A percentile compares a stretch with the other conserved stretches of the same genome.
These are phyloP conservation scores for Aurantiochytrium sp. DNA, from an alignment of 108 stramenopile genomes.

Conservation along the genomic window DNA sequence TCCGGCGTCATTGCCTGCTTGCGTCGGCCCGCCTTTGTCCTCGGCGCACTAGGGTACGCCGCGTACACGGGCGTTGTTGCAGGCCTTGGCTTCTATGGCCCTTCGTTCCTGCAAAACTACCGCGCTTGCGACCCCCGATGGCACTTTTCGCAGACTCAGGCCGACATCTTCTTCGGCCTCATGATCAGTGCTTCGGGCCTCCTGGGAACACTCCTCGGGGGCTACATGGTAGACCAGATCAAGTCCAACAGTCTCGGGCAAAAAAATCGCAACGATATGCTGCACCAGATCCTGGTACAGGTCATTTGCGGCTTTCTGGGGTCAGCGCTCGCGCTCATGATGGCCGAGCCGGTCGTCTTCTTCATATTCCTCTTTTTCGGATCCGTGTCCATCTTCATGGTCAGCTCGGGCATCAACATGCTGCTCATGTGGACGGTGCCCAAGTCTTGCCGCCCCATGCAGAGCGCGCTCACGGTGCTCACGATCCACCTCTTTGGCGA, in stretches of 20 bases:
- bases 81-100: slow-evolving; percentile 1
- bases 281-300: background rate
- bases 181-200: background rate
- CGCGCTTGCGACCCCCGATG: background rate
- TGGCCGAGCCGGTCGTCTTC: background rate
- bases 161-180: slow-evolving; percentile 5
- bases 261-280: slow-evolving; percentile 4
- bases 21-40: background rate
- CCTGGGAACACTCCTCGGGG: background rate
- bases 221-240: background rate
- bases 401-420: slow-evolving; percentile 19
- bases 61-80: slow-evolving; percentile 7
- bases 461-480: background rate
- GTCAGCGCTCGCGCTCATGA: background rate
- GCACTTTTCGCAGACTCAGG: background rate
- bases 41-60: background rate
- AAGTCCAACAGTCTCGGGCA: background rate
- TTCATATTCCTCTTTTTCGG: slow-evolving; percentile 20
- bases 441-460: background rate
- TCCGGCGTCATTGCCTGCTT: background rate
- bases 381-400: background rate
- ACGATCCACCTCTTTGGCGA: slow-evolving; percentile 23
- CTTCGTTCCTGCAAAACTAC: background rate
- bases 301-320: background rate
- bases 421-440: slow-evolving; percentile 24